A percentile compares a stretch with the other conserved stretches of the same genome.
phyloP scores from a whole-genome alignment of 768 basidiomycete genomes.

The Pholiota molesta region DNA sequence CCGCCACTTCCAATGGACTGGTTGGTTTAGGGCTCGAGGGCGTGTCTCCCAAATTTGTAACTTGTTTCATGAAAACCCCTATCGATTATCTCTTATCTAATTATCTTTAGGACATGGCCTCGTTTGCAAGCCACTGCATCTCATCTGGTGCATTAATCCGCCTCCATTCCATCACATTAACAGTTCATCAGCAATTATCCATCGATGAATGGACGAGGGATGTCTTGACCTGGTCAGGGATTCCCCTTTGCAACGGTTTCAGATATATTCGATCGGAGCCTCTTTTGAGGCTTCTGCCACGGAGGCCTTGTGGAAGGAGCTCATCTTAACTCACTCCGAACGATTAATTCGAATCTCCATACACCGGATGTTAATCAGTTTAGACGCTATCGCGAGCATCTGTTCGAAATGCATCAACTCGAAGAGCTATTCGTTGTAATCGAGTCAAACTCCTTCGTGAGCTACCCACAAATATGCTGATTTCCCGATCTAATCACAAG shows the following conservation, averaged over 20 bases:
- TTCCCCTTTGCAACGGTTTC: slow-evolving; percentile 60
- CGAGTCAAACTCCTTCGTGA: slow-evolving; percentile 49
- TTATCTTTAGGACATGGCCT: slow-evolving; percentile 50
- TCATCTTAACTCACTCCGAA: slow-evolving; percentile 53
- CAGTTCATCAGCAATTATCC: slow-evolving; percentile 40
- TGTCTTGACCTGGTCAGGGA: slow-evolving; percentile 44
- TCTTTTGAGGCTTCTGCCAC: slow-evolving; percentile 41
- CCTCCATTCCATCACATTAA: slow-evolving; percentile 62
- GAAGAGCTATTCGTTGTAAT: slow-evolving; percentile 68
- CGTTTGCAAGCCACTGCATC: slow-evolving; percentile 44
- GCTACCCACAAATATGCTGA: slow-evolving; percentile 7
- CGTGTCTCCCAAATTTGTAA: slow-evolving; percentile 62
- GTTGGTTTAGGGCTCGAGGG: slow-evolving; percentile 62
- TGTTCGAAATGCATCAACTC: slow-evolving; percentile 55
- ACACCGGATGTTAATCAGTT: slow-evolving; percentile 60
- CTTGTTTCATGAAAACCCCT: slow-evolving; percentile 7
- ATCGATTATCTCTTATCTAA: background rate
- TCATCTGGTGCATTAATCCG: slow-evolving; percentile 38
- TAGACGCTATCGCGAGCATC: slow-evolving; percentile 52
- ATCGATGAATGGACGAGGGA: slow-evolving; percentile 47
- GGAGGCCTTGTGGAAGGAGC: slow-evolving; percentile 50
- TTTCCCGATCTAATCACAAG: background rate
- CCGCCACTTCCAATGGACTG: slow-evolving; percentile 48
- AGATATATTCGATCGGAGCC: slow-evolving; percentile 57
- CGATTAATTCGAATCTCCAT: slow-evolving; percentile 62